phyloP scores from a whole-genome alignment of 495 filamentous ascomycete genomes.

The Penicillium argentinense region DNA sequence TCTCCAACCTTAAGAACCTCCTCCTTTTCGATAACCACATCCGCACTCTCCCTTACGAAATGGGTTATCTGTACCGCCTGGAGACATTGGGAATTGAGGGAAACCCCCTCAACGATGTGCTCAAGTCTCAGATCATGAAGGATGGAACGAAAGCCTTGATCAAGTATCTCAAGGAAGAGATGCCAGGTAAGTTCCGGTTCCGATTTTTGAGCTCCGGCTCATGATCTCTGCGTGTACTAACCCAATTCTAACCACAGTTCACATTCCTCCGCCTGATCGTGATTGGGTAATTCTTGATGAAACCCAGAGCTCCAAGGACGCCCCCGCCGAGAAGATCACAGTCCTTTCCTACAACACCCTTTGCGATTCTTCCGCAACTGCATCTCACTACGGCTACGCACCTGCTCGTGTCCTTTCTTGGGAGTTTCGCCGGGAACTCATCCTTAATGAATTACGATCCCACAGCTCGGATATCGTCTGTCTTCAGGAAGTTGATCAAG shows the following conservation, averaged over 20 bases:
- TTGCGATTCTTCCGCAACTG: conserved; percentile 87
- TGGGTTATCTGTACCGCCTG: conserved; percentile 82
- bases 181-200: conserved; percentile 63
- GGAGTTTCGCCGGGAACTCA: conserved; percentile 79
- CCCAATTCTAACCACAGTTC: conserved; percentile 28
- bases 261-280: conserved; percentile 69
- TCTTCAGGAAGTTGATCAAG: conserved; percentile 87
- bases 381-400: conserved; percentile 82
- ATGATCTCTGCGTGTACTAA: no score
- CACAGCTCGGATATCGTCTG: conserved; percentile 86
- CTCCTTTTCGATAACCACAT: conserved; percentile 88
- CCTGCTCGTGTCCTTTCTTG: conserved; percentile 75
- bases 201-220: background rate
- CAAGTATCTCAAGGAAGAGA: conserved; percentile 74
- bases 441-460: conserved; percentile 76
- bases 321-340: conserved; percentile 61
- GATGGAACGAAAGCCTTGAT: conserved; percentile 85
- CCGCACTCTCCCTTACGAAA: conserved; percentile 73
- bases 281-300: conserved; percentile 71
- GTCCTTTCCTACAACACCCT: conserved; percentile 92
- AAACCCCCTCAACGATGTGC: conserved; percentile 72
- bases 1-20: conserved; percentile 78
- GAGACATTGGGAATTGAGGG: conserved; percentile 91
- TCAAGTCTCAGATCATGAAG: conserved; percentile 77
- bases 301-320: conserved; percentile 37